A percentile compares a stretch with the other conserved stretches of the same genome.
Evolutionary conservation across 2,329 filamentous ascomycete genomes (phyloP).

Genomic region (Teratosphaeria zuluensis): DNA sequence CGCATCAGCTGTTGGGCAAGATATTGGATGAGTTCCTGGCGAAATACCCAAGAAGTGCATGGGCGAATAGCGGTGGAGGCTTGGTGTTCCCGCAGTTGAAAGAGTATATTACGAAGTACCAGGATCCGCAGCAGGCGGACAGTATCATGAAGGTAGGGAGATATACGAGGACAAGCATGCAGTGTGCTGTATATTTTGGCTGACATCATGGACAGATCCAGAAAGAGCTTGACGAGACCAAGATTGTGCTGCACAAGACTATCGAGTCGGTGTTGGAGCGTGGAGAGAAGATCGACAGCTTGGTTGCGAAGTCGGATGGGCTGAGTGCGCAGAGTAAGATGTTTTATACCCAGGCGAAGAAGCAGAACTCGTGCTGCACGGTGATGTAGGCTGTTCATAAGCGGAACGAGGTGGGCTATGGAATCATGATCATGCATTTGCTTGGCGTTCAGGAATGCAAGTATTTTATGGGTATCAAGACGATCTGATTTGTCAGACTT

Average conservation of each 20-base stretch:
- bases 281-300: constrained; percentile 93
- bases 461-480: not conserved
- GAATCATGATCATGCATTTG: not conserved
- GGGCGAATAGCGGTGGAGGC: constrained; percentile 40
- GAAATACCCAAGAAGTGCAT: constrained; percentile 62
- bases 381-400: constrained; percentile 37
- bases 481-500: not conserved
- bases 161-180: not conserved
- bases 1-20: constrained; percentile 79
- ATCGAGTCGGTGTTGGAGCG: constrained; percentile 81
- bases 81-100: constrained; percentile 60
- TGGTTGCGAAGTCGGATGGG: constrained; percentile 88
- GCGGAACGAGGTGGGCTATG: not conserved
- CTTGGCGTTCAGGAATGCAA: not conserved
- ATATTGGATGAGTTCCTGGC: constrained; percentile 78
- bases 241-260: constrained; percentile 94
- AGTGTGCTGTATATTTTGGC: not conserved
- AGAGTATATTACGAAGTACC: constrained; percentile 69
- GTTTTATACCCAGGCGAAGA: constrained; percentile 73
- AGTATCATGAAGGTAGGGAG: constrained; percentile 50
- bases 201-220: constrained; percentile 54
- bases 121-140: constrained; percentile 81
- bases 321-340: constrained; percentile 90
- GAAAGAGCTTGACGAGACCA: constrained; percentile 92
- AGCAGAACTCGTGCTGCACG: constrained; percentile 52